Evolutionary conservation across 192 early-diverging fungal genomes (phyloP).

Genomic region (Chytriomyces sp.): DNA sequence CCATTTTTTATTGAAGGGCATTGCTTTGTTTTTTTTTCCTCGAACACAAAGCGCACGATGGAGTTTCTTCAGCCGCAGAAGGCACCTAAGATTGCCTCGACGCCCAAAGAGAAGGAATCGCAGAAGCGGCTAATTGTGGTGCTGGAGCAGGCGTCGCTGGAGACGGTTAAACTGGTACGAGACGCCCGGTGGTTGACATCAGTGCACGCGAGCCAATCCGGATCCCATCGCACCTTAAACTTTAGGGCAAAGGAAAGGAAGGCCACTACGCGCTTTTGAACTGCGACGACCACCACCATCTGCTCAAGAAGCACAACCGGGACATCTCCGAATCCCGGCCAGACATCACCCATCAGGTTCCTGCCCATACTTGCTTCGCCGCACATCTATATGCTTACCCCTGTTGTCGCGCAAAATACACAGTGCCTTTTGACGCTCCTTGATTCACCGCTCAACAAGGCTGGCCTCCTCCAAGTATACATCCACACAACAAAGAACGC

Average conservation of each 20-base stretch:
- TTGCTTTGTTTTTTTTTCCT: conserved; percentile 19
- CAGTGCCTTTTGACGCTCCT: conserved; percentile 92
- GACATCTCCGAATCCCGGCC: conserved; percentile 83
- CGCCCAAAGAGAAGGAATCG: conserved; percentile 17
- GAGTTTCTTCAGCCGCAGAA: conserved; percentile 22
- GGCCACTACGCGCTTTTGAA: conserved; percentile 87
- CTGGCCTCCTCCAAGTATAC: conserved; percentile 96
- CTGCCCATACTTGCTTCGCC: too few species aligned
- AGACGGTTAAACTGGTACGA: conserved; percentile 78
- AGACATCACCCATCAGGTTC: conserved; percentile 94
- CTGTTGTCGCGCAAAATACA: too few species aligned
- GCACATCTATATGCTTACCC: too few species aligned
- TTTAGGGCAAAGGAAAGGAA: conserved; percentile 54
- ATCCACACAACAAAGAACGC: conserved; percentile 94
- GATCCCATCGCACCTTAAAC: background rate
- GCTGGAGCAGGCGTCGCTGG: conserved; percentile 85
- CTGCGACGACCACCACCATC: conserved; percentile 92
- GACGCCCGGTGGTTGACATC: too few species aligned
- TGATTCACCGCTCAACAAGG: conserved; percentile 98
- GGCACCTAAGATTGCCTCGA: conserved; percentile 6
- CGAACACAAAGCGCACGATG: conserved; percentile 5
- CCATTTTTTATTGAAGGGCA: background rate
- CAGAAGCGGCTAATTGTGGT: conserved; percentile 87
- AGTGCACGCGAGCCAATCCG: background rate
- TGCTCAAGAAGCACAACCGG: conserved; percentile 81